Percentiles rank a stretch among this genome's conserved stretches.
Conservation (phyloP, 208 protist genomes). For the Perkinsela sp. region DNA sequence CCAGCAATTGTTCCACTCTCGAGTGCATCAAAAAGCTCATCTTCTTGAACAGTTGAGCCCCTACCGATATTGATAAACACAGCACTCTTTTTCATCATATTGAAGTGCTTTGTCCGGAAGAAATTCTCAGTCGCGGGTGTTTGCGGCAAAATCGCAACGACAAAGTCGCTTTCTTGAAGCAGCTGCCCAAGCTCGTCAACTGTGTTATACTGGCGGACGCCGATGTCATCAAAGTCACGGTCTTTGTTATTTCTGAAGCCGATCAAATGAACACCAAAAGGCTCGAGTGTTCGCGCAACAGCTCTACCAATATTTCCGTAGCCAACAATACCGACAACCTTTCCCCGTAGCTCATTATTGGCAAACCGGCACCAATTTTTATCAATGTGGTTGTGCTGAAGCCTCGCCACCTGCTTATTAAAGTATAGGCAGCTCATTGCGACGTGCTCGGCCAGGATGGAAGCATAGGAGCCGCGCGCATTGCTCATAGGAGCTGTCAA, state of each 20-base stretch:
- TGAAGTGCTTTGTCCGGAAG: slow-evolving; percentile 35
- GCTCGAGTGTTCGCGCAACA: slow-evolving; percentile 11
- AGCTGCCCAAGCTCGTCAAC: slow-evolving; percentile 16
- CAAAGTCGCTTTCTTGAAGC: slow-evolving; percentile 34
- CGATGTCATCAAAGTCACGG: slow-evolving; percentile 14
- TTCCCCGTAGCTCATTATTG: slow-evolving; percentile 15
- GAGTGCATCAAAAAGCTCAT: slow-evolving; percentile 23
- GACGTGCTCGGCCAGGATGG: slow-evolving; percentile 38
- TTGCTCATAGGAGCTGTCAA: slow-evolving; percentile 31
- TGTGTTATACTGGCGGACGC: slow-evolving; percentile 14
- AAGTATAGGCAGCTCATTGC: slow-evolving; percentile 46
- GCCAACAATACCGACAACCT: slow-evolving; percentile 37
- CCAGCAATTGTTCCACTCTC: slow-evolving; percentile 19
- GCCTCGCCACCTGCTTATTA: slow-evolving; percentile 30
- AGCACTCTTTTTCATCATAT: slow-evolving; percentile 31
- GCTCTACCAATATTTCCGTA: slow-evolving; percentile 43
- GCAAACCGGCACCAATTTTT: slow-evolving; percentile 43
- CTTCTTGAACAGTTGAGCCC: slow-evolving; percentile 25
- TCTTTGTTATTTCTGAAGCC: slow-evolving; percentile 18
- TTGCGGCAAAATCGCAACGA: slow-evolving; percentile 41
- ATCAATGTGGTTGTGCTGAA: slow-evolving; percentile 13
- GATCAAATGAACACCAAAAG: slow-evolving; percentile 33
- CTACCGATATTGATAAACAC: slow-evolving; percentile 60
- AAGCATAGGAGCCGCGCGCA: slow-evolving; percentile 21
- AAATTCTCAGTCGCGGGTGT: slow-evolving; percentile 24